These are phyloP conservation scores for Lactifluus rugatus DNA, from an alignment of 768 basidiomycete genomes.

Conservation along the genomic window DNA sequence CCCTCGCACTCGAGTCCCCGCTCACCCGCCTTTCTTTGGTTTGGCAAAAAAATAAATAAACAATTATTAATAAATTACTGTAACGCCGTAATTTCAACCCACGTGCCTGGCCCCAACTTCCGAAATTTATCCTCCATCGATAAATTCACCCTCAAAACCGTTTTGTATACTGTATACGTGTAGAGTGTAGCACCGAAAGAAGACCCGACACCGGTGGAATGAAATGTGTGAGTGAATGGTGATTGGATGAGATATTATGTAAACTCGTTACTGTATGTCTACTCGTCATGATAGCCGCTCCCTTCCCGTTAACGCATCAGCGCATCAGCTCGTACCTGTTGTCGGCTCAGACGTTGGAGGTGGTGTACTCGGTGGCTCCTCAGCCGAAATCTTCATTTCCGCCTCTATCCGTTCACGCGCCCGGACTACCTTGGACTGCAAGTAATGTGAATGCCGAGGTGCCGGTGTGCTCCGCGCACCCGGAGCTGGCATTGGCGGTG, in stretches of 20 bases:
- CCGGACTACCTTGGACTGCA: conserved; percentile 94
- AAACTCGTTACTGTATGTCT: background rate
- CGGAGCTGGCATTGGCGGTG: conserved; percentile 33
- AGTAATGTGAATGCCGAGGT: conserved; percentile 71
- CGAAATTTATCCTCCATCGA: no score
- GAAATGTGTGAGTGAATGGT: background rate
- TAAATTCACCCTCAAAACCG: no score
- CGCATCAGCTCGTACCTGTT: background rate
- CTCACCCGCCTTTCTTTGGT: no score
- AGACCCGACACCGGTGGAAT: no score
- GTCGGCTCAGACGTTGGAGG: conserved; percentile 6
- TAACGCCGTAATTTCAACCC: no score
- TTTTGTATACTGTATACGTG: no score
- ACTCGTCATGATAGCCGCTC: no score
- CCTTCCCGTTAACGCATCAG: background rate
- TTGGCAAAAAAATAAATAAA: no score
- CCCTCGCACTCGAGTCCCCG: no score
- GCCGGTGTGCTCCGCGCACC: conserved; percentile 35
- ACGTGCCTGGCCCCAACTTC: no score
- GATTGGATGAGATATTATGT: background rate
- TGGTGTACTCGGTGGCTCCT: conserved; percentile 20
- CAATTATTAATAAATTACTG: no score
- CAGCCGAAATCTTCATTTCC: conserved; percentile 38
- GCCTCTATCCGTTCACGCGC: conserved; percentile 94
- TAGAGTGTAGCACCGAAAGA: no score